A percentile compares a stretch with the other conserved stretches of the same genome.
Evolutionary conservation across 768 basidiomycete genomes (phyloP).

Genomic region (Auriscalpium orientale): DNA sequence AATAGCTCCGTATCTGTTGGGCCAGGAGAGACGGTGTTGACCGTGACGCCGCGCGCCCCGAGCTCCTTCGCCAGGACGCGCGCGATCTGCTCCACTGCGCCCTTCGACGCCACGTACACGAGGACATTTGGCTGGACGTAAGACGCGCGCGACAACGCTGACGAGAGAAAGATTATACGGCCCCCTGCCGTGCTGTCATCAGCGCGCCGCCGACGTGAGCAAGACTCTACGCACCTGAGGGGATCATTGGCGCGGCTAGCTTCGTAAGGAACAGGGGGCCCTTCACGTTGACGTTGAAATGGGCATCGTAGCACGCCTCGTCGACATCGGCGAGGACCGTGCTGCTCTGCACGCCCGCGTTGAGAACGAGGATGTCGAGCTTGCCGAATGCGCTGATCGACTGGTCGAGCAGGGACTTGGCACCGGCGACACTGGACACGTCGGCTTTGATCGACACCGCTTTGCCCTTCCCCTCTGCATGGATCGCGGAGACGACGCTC

Average conservation of each 20-base stretch:
- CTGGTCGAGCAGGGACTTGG: slow-evolving; percentile 38
- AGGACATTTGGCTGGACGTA: slow-evolving; percentile 40
- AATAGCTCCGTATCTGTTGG: slow-evolving; percentile 51
- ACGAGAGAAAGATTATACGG: slow-evolving; percentile 51
- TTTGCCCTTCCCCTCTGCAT: slow-evolving; percentile 31
- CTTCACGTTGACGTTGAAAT: slow-evolving; percentile 51
- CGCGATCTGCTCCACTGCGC: slow-evolving; percentile 51
- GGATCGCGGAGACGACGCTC: slow-evolving; percentile 39
- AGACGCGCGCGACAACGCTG: slow-evolving; percentile 37
- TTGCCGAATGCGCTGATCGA: slow-evolving; percentile 41
- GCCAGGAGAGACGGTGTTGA: slow-evolving; percentile 50
- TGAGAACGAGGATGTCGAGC: slow-evolving; percentile 52
- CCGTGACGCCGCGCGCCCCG: slow-evolving; percentile 44
- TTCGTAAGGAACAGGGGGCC: slow-evolving; percentile 50
- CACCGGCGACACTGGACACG: slow-evolving; percentile 39
- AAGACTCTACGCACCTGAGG: slow-evolving; percentile 28
- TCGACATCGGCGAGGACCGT: slow-evolving; percentile 42
- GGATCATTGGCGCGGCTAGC: slow-evolving; percentile 35
- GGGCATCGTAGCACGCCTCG: slow-evolving; percentile 43
- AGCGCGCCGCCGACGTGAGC: too few species aligned
- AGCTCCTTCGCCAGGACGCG: slow-evolving; percentile 54
- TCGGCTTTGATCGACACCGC: slow-evolving; percentile 50
- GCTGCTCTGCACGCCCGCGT: slow-evolving; percentile 50
- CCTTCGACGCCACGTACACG: slow-evolving; percentile 48
- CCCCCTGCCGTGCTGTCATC: slow-evolving; percentile 26